A percentile compares a stretch with the other conserved stretches of the same genome.
Conservation (phyloP, 2,329 filamentous ascomycete genomes). For the Eurotiales sp. region DNA sequence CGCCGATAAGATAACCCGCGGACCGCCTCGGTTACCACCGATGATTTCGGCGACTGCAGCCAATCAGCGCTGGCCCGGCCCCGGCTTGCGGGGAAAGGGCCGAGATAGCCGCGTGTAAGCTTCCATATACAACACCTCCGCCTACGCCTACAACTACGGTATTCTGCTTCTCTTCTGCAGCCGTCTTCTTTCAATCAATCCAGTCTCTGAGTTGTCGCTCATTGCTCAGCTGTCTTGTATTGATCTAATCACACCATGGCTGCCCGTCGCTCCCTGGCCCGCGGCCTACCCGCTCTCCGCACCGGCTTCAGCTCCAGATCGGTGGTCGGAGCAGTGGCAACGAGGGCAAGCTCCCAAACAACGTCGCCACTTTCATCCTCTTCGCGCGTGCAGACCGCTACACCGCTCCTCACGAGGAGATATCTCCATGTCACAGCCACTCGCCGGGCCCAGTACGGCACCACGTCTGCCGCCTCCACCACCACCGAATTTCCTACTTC, state of each 20-base stretch:
- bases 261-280: conserved; percentile 34
- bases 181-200: background rate
- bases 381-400: background rate
- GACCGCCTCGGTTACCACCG: no score
- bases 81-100: no score
- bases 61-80: no score
- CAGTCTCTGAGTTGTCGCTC: background rate
- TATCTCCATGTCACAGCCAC: conserved; percentile 51
- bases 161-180: no score
- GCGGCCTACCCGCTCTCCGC: conserved; percentile 38
- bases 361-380: no score
- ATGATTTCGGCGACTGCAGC: no score
- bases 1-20: no score
- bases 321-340: conserved; percentile 20
- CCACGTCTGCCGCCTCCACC: conserved; percentile 48
- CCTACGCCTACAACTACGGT: background rate
- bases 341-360: background rate
- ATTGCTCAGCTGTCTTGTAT: background rate
- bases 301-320: conserved; percentile 26
- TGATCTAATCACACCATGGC: conserved; percentile 27
- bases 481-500: conserved; percentile 53
- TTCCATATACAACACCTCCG: no score
- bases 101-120: no score
- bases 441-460: conserved; percentile 48
- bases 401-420: background rate